Percentiles rank a stretch among this genome's conserved stretches.
These are phyloP conservation scores for Besnoitia besnoiti DNA, from an alignment of 169 alveolate genomes.

Conservation along the genomic window DNA sequence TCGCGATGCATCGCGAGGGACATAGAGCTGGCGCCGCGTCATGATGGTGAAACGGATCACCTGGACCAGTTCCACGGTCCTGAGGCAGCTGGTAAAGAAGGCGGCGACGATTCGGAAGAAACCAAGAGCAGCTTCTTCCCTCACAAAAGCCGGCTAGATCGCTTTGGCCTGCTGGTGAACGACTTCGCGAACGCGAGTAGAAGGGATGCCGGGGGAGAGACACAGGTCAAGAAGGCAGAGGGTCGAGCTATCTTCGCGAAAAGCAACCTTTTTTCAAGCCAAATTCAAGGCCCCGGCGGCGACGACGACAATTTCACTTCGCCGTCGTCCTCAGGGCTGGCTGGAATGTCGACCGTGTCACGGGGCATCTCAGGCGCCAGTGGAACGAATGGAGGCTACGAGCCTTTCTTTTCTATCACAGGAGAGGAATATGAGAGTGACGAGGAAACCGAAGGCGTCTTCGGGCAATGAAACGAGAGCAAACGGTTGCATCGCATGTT, in stretches of 20 bases:
- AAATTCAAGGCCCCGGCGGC: neutral
- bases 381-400: neutral
- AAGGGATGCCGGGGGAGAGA: neutral
- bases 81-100: neutral
- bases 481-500: too few species aligned
- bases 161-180: neutral
- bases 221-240: neutral
- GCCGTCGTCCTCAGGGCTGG: neutral
- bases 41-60: neutral
- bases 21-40: neutral
- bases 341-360: neutral
- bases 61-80: neutral
- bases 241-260: neutral
- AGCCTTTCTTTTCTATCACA: conserved; percentile 33
- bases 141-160: neutral
- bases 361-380: neutral
- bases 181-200: neutral
- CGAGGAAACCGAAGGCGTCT: neutral
- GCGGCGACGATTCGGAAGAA: neutral
- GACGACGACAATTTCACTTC: neutral
- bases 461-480: neutral
- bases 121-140: too few species aligned
- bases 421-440: neutral
- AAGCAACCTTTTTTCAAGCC: neutral
- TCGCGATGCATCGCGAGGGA: neutral